These are phyloP conservation scores for Pseudodiploospora longispora DNA, from an alignment of 2,329 filamentous ascomycete species.

Conservation along the genomic window DNA sequence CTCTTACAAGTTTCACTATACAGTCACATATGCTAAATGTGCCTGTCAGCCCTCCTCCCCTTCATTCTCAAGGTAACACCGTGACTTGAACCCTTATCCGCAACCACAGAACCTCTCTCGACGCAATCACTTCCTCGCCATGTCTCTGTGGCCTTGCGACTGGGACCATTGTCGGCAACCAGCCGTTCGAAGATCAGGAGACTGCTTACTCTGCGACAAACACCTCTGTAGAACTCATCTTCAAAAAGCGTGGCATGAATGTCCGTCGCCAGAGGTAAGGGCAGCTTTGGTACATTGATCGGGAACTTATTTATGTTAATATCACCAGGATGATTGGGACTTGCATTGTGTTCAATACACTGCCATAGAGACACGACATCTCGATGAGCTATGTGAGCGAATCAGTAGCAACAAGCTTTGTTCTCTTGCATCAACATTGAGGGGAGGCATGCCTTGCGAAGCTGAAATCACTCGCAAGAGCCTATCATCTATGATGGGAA, in stretches of 20 bases:
- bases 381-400: conserved; percentile 23
- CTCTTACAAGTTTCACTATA: no score
- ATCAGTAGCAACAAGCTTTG: conserved; percentile 29
- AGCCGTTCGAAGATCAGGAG: conserved; percentile 26
- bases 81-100: no score
- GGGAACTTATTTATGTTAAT: conserved; percentile 8
- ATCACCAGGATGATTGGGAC: conserved; percentile 24
- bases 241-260: conserved; percentile 23
- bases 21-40: no score
- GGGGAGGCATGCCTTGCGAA: conserved; percentile 26
- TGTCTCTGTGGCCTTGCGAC: conserved; percentile 28
- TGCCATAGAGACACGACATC: conserved; percentile 27
- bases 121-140: no score
- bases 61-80: no score
- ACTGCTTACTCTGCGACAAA: conserved; percentile 30
- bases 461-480: no score
- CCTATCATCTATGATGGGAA: conserved; percentile 18
- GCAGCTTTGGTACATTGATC: conserved; percentile 1
- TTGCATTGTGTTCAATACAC: conserved; percentile 24
- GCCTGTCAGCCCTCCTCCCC: no score
- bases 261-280: conserved; percentile 29
- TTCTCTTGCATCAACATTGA: conserved; percentile 25
- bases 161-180: conserved; percentile 21
- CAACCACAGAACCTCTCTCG: no score
- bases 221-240: conserved; percentile 30